These are phyloP conservation scores for Kurtzmaniella fragi DNA, from an alignment of 805 yeast genomes.

Conservation along the genomic window DNA sequence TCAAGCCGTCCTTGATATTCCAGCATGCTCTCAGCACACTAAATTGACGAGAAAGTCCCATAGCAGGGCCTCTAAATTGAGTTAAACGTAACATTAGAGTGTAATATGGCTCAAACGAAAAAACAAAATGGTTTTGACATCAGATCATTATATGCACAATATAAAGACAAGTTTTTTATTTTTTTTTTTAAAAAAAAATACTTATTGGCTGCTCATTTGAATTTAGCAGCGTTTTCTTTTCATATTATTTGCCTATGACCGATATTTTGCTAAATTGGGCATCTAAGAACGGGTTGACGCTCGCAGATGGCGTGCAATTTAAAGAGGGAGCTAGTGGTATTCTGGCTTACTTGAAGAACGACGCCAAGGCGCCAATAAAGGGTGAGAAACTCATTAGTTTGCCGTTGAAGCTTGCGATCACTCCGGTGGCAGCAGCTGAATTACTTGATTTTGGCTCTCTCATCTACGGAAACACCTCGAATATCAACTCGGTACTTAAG, in stretches of 20 bases:
- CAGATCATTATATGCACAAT: too few species aligned
- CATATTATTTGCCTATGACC: conserved; percentile 1
- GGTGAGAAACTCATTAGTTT: conserved; percentile 13
- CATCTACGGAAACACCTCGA: conserved; percentile 11
- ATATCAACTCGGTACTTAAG: conserved; percentile 29
- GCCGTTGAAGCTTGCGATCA: conserved; percentile 15
- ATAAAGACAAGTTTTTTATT: too few species aligned
- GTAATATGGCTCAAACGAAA: too few species aligned
- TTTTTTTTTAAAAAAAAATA: too few species aligned
- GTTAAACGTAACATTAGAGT: too few species aligned
- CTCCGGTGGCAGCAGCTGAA: conserved; percentile 19
- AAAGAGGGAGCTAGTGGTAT: conserved; percentile 12
- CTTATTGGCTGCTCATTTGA: too few species aligned
- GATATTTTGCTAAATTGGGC: conserved; percentile 27
- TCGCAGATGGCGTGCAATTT: conserved; percentile 20
- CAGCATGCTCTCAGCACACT: too few species aligned
- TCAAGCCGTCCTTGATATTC: too few species aligned
- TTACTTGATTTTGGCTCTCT: conserved; percentile 9
- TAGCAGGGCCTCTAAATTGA: too few species aligned
- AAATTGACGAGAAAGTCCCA: too few species aligned
- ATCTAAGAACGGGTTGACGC: conserved; percentile 20
- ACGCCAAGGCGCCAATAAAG: neutral
- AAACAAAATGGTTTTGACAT: too few species aligned
- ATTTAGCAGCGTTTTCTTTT: too few species aligned
- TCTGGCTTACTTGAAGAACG: conserved; percentile 18